Evolutionary conservation across 192 early-diverging fungal genomes (phyloP), one percentile per base, ranked within the genome.

Genomic region (Coemansia sp.): DNA sequence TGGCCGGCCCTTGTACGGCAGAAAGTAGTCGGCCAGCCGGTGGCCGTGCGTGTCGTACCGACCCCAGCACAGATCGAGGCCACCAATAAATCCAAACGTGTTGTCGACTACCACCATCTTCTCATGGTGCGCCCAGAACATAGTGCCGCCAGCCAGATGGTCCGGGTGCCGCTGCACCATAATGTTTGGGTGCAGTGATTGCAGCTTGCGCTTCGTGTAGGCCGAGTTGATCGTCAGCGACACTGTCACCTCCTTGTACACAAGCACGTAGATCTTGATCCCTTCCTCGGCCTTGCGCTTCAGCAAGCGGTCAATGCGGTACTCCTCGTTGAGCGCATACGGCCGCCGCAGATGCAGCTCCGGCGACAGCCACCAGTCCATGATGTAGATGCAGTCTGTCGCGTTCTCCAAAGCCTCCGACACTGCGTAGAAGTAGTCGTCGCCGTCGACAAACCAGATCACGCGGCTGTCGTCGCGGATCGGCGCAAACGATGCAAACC

Each of bases 351-450:
- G 75, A 66, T 92, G 93, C 86, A 96, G 65, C 69, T 96, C 94
- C 15, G 94, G 94, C 44, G 90, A 90, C 63, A 95, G 80, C 90
- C 93, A 95, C 93, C 93, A 94, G 81, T 93, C 93, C 37, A 84
- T 87, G 70, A 91, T 89, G 70, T 87, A 90, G 66, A 92, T 91
- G 40, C 79, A 74, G 52, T 89, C 77, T 32, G 87, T 88, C 37
- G 92, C 91, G 58, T 85, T 81, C 66, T 86, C 77, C 61, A 93
- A 76, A 13, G 91, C 91, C 49, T 92, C 91, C 5, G 90, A 88
- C 23, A 92, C 73, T 3, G 92, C 89, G 63, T 87, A 88, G 56
- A 91, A 87, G 69, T 93, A 89, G 84, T 89, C 89, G 62, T 90
- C 85, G 44, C 92, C 92, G 64, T 93, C 92, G 4, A 93, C 85